Evolutionary conservation across 108 stramenopile species (phyloP).

Genomic region (Cyclostephanos tholiformis): DNA sequence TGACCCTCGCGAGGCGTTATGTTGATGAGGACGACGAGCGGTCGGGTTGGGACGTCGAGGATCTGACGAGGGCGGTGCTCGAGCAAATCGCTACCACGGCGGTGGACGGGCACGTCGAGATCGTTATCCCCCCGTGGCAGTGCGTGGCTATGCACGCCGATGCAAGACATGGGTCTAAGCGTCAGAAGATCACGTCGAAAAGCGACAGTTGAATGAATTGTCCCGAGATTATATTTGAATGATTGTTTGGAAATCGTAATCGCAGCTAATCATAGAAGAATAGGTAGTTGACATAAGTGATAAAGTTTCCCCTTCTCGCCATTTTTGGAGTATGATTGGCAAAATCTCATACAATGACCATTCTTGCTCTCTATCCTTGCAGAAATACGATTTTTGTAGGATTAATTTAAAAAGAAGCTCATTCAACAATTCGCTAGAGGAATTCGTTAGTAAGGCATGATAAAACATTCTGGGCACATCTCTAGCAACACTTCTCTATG

Average conservation of each 20-base stretch:
- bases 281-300: too few relatives aligned
- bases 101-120: slow-evolving; percentile 26
- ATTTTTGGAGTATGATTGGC: too few relatives aligned
- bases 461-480: not conserved
- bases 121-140: slow-evolving; percentile 64
- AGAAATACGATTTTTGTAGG: too few relatives aligned
- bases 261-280: too few relatives aligned
- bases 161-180: slow-evolving; percentile 14
- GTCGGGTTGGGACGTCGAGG: slow-evolving; percentile 57
- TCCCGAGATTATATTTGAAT: not conserved
- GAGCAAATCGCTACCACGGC: slow-evolving; percentile 39
- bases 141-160: slow-evolving; percentile 48
- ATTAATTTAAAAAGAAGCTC: not conserved
- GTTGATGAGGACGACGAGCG: slow-evolving; percentile 54
- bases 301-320: too few relatives aligned
- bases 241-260: not conserved
- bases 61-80: slow-evolving; percentile 49
- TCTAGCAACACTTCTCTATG: not conserved
- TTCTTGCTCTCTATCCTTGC: too few relatives aligned
- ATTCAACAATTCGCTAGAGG: not conserved
- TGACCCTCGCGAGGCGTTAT: slow-evolving; percentile 67
- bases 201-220: not conserved
- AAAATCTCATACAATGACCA: too few relatives aligned
- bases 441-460: not conserved
- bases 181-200: slow-evolving; percentile 18